These are phyloP conservation scores for Meyerozyma sp. DNA, from an alignment of 1,139 yeast species.

Conservation along the genomic window DNA sequence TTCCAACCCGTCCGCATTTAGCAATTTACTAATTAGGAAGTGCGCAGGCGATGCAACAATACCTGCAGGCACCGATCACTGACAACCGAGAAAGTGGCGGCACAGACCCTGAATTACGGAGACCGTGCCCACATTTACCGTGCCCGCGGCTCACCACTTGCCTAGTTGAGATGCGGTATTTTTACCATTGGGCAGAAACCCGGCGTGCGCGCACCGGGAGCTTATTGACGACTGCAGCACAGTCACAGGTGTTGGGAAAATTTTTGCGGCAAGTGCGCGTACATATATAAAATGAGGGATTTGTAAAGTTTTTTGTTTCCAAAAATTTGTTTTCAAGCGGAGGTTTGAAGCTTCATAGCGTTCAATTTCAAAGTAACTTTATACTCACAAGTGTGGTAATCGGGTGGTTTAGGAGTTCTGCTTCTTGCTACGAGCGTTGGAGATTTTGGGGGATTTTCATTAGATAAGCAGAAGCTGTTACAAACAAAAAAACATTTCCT, in stretches of 20 bases:
- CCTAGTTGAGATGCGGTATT: slow-evolving; percentile 1
- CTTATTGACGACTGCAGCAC: background rate
- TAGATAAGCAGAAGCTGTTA: background rate
- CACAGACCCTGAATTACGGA: background rate
- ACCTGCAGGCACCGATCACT: background rate
- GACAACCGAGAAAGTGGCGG: background rate
- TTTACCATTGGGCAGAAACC: background rate
- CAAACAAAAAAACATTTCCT: background rate
- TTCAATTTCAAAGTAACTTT: background rate
- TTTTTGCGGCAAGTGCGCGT: background rate
- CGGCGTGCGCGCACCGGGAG: background rate
- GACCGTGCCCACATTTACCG: slow-evolving; percentile 1
- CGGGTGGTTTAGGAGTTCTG: slow-evolving; percentile 2
- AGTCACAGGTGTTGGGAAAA: background rate
- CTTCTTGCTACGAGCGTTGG: slow-evolving; percentile 2
- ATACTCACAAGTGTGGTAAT: slow-evolving; percentile 1
- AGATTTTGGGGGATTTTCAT: background rate
- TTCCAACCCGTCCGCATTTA: no score
- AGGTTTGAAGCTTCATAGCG: background rate
- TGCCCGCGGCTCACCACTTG: background rate
- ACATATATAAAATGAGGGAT: slow-evolving; percentile 1
- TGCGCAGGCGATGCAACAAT: no score
- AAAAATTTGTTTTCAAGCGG: background rate
- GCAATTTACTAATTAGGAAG: no score
- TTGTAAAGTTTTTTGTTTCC: background rate